These are phyloP conservation scores for Ogataea ganodermae DNA, from an alignment of 805 yeast genomes.

Conservation along the genomic window DNA sequence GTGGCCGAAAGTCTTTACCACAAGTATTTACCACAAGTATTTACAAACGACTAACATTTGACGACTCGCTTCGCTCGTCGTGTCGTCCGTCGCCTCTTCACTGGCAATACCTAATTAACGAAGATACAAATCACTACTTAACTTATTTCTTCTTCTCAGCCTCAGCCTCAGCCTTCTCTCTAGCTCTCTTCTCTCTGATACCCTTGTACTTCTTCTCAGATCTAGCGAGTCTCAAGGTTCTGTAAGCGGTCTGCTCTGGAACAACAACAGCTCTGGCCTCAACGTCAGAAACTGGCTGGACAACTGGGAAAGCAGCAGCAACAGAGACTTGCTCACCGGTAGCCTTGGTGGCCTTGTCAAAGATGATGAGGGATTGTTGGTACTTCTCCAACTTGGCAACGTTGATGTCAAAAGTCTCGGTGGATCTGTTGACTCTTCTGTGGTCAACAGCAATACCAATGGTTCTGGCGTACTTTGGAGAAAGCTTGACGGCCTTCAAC, in stretches of 20 bases:
- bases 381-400: conserved; percentile 96
- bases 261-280: conserved; percentile 88
- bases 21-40: no score
- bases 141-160: conserved; percentile 97
- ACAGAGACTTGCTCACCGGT: conserved; percentile 80
- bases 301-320: conserved; percentile 87
- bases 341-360: conserved; percentile 83
- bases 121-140: conserved; percentile 4
- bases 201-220: conserved; percentile 93
- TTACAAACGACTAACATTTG: no score
- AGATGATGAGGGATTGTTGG: conserved; percentile 92
- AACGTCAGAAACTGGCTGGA: conserved; percentile 69
- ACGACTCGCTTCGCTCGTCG: neutral
- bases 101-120: conserved; percentile 1
- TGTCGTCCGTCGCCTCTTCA: neutral
- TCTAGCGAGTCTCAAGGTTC: conserved; percentile 94
- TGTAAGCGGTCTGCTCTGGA: conserved; percentile 75
- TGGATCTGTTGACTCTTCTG: conserved; percentile 98
- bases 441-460: conserved; percentile 98
- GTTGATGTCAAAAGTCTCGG: conserved; percentile 91
- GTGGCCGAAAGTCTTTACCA: no score
- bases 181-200: conserved; percentile 96
- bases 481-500: conserved; percentile 95
- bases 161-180: conserved; percentile 97
- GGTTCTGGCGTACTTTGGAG: conserved; percentile 95